Conservation (phyloP, 2,329 filamentous ascomycete species). For the Blastomyces percursus region DNA sequence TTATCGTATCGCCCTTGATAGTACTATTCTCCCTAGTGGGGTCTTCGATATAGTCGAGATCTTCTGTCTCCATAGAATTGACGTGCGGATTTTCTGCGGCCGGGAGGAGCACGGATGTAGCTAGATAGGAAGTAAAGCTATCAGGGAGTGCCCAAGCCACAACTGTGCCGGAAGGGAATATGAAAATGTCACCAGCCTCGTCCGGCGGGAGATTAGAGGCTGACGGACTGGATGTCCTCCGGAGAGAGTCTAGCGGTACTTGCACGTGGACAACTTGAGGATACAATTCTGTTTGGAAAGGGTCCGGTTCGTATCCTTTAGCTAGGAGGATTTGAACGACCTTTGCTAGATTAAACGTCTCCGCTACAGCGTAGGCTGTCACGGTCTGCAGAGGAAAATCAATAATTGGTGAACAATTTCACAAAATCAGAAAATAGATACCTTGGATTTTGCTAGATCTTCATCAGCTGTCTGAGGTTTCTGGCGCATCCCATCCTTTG, state of each 20-base stretch:
- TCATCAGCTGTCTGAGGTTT: slow-evolving; percentile 33
- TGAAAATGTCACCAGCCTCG: slow-evolving; percentile 71
- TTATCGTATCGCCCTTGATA: slow-evolving; percentile 78
- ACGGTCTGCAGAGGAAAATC: slow-evolving; percentile 33
- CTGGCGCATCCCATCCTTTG: slow-evolving; percentile 41
- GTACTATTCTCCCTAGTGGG: slow-evolving; percentile 58
- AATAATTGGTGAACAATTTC: not conserved
- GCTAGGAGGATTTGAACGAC: slow-evolving; percentile 47
- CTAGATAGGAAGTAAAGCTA: slow-evolving; percentile 57
- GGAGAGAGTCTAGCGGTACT: slow-evolving; percentile 37
- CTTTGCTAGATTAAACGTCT: slow-evolving; percentile 51
- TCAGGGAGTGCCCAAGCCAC: slow-evolving; percentile 84
- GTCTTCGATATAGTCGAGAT: slow-evolving; percentile 78
- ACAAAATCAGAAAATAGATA: slow-evolving; percentile 9
- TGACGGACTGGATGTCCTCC: slow-evolving; percentile 33
- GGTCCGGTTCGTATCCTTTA: slow-evolving; percentile 53
- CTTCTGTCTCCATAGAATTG: slow-evolving; percentile 67
- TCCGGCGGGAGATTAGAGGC: slow-evolving; percentile 30
- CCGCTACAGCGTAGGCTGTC: slow-evolving; percentile 57
- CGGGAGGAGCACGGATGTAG: slow-evolving; percentile 59
- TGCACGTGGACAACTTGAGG: slow-evolving; percentile 55
- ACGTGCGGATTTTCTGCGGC: slow-evolving; percentile 67
- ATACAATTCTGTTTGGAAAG: slow-evolving; percentile 49
- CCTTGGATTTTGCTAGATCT: slow-evolving; percentile 29
- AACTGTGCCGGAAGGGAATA: slow-evolving; percentile 88